Percentiles rank a stretch among this genome's conserved stretches.
These are phyloP conservation scores for Talaromyces wortmannii DNA, from an alignment of 495 filamentous ascomycete species.

Conservation along the genomic window DNA sequence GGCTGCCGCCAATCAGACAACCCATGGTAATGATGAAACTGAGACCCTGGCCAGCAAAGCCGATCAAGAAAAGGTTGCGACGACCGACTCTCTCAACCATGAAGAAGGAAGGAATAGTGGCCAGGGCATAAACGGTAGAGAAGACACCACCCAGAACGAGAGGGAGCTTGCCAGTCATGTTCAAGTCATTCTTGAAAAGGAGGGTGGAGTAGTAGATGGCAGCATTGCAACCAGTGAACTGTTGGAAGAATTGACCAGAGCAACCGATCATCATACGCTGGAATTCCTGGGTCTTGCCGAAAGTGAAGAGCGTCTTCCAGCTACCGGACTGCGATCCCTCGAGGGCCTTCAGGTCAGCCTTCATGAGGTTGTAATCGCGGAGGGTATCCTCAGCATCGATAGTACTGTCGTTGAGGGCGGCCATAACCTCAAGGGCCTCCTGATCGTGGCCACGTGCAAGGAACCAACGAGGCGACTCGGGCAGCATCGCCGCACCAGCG, in stretches of 20 bases:
- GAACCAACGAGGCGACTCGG: conserved; percentile 41
- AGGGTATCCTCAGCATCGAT: conserved; percentile 34
- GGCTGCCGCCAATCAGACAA: conserved; percentile 46
- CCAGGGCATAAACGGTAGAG: conserved; percentile 78
- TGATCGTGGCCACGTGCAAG: conserved; percentile 39
- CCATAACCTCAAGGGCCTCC: conserved; percentile 35
- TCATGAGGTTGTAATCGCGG: conserved; percentile 18
- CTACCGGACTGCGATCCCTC: conserved; percentile 31
- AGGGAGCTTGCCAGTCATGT: conserved; percentile 53
- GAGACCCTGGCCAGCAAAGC: conserved; percentile 56
- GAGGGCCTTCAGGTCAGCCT: conserved; percentile 26
- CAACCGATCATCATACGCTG: conserved; percentile 44
- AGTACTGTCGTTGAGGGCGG: conserved; percentile 12
- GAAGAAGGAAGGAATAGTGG: conserved; percentile 67
- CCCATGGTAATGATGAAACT: conserved; percentile 57
- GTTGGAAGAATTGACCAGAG: conserved; percentile 74
- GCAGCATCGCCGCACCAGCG: conserved; percentile 16
- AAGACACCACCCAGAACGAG: conserved; percentile 74
- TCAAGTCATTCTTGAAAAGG: conserved; percentile 61
- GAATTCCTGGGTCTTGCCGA: conserved; percentile 37
- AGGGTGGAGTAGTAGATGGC: conserved; percentile 86
- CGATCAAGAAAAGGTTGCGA: conserved; percentile 63
- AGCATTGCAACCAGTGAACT: conserved; percentile 70
- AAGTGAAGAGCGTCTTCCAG: conserved; percentile 23
- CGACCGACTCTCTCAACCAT: conserved; percentile 68